A percentile compares a stretch with the other conserved stretches of the same genome.
These are phyloP conservation scores for Ploettnerulaceae sp. DNA, from an alignment of 2,329 filamentous ascomycete genomes.

Conservation along the genomic window DNA sequence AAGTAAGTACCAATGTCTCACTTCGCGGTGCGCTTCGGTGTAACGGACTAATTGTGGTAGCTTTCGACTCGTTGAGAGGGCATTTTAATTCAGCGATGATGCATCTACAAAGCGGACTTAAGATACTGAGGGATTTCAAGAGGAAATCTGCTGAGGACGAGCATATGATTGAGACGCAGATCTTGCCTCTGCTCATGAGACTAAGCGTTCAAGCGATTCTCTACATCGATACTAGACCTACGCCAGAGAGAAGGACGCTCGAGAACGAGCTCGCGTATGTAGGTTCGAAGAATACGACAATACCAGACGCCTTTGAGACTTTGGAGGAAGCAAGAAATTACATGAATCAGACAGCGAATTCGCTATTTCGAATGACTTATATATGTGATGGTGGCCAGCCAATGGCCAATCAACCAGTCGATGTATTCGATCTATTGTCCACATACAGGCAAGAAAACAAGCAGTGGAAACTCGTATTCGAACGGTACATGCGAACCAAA, in stretches of 20 bases:
- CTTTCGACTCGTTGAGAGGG: slow-evolving; percentile 30
- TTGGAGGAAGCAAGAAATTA: slow-evolving; percentile 25
- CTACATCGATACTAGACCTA: slow-evolving; percentile 27
- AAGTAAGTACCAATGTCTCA: background rate
- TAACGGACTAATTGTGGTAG: background rate
- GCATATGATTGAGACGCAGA: slow-evolving; percentile 23
- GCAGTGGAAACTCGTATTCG: slow-evolving; percentile 27
- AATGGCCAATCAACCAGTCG: slow-evolving; percentile 17
- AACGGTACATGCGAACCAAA: slow-evolving; percentile 27
- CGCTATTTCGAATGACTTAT: slow-evolving; percentile 27
- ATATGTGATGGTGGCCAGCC: slow-evolving; percentile 23
- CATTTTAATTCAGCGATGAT: slow-evolving; percentile 28
- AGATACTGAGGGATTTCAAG: slow-evolving; percentile 25
- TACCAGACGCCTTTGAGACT: slow-evolving; percentile 21
- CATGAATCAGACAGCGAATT: slow-evolving; percentile 24
- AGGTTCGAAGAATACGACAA: slow-evolving; percentile 10
- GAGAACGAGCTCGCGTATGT: slow-evolving; percentile 19
- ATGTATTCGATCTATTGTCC: slow-evolving; percentile 12
- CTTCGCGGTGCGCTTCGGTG: background rate
- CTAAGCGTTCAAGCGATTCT: slow-evolving; percentile 30
- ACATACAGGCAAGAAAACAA: slow-evolving; percentile 16
- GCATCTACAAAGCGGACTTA: slow-evolving; percentile 30
- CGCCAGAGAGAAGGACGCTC: slow-evolving; percentile 19
- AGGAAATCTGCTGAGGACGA: slow-evolving; percentile 10
- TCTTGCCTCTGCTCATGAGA: slow-evolving; percentile 27